phyloP scores from a whole-genome alignment of 2,329 filamentous ascomycete genomes.

The Pestalotiopsis fici region DNA sequence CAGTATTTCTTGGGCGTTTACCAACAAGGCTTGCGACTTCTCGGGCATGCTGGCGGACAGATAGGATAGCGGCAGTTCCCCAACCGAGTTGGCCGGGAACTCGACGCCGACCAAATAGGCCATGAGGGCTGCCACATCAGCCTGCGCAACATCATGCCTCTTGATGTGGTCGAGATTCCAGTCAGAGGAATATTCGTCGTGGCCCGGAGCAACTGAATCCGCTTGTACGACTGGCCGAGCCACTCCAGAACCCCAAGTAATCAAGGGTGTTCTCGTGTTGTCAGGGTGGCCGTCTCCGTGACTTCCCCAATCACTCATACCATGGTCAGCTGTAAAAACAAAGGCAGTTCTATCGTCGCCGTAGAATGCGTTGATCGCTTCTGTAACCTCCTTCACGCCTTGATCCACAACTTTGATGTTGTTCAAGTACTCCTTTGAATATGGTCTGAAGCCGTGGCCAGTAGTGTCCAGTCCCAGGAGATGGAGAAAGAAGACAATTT shows the following conservation, averaged over 20 bases:
- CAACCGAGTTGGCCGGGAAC: slow-evolving; percentile 95
- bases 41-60: slow-evolving; percentile 70
- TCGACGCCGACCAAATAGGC: slow-evolving; percentile 84
- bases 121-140: slow-evolving; percentile 94
- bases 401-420: slow-evolving; percentile 95
- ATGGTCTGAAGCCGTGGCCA: slow-evolving; percentile 84
- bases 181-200: slow-evolving; percentile 88
- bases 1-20: slow-evolving; percentile 83
- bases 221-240: slow-evolving; percentile 67
- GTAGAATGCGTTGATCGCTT: slow-evolving; percentile 85
- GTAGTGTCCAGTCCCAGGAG: slow-evolving; percentile 89
- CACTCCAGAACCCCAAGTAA: slow-evolving; percentile 91
- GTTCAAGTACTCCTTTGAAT: slow-evolving; percentile 91
- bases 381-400: slow-evolving; percentile 81
- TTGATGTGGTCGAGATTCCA: slow-evolving; percentile 82
- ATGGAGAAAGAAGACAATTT: slow-evolving; percentile 93
- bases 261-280: slow-evolving; percentile 91
- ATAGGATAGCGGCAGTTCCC: slow-evolving; percentile 84
- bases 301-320: slow-evolving; percentile 99
- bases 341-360: slow-evolving; percentile 84
- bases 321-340: slow-evolving; percentile 96
- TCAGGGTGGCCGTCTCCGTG: slow-evolving; percentile 97
- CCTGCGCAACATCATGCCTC: slow-evolving; percentile 89
- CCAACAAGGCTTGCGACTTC: slow-evolving; percentile 82
- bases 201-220: slow-evolving; percentile 68